Evolutionary conservation across 2,329 filamentous ascomycete species (phyloP).

Genomic region (Penicillium sp.): DNA sequence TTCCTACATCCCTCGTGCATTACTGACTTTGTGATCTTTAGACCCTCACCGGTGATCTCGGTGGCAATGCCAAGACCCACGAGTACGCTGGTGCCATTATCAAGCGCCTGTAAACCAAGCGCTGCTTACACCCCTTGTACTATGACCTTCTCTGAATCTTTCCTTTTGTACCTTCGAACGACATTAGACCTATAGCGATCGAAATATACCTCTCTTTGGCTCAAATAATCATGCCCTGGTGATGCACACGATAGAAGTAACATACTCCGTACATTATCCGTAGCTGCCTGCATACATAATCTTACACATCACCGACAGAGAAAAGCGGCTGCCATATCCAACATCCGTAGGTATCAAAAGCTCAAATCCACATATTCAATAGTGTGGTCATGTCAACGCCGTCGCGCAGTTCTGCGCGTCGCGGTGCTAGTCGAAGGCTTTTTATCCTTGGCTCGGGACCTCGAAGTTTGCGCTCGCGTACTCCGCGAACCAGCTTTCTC

Average conservation of each 20-base stretch:
- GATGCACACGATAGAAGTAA: not conserved
- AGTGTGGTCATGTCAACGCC: conserved; percentile 25
- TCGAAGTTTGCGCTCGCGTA: conserved; percentile 37
- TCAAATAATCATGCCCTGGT: not conserved
- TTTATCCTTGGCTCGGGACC: conserved; percentile 38
- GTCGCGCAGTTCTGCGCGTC: conserved; percentile 37
- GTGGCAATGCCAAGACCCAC: conserved; percentile 91
- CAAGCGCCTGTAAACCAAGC: conserved; percentile 50
- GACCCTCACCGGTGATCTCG: conserved; percentile 88
- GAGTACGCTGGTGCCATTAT: conserved; percentile 95
- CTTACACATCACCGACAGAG: conserved; percentile 3
- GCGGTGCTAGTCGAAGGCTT: conserved; percentile 31
- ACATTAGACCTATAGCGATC: conserved; percentile 39
- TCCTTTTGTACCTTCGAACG: conserved; percentile 36
- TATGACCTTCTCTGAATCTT: conserved; percentile 34
- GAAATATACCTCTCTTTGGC: conserved; percentile 37
- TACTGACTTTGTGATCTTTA: conserved; percentile 28
- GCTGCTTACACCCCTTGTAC: conserved; percentile 31
- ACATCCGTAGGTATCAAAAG: conserved; percentile 29
- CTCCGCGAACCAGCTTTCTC: conserved; percentile 38
- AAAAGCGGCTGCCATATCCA: conserved; percentile 13
- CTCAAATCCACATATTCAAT: conserved; percentile 2
- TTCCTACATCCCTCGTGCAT: not conserved
- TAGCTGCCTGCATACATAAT: not conserved
- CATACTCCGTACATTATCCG: not conserved